Evolutionary conservation across 1,284 basidiomycete genomes (phyloP), one percentile per base, ranked within the genome.

Genomic region (Cronartium quercuum): DNA sequence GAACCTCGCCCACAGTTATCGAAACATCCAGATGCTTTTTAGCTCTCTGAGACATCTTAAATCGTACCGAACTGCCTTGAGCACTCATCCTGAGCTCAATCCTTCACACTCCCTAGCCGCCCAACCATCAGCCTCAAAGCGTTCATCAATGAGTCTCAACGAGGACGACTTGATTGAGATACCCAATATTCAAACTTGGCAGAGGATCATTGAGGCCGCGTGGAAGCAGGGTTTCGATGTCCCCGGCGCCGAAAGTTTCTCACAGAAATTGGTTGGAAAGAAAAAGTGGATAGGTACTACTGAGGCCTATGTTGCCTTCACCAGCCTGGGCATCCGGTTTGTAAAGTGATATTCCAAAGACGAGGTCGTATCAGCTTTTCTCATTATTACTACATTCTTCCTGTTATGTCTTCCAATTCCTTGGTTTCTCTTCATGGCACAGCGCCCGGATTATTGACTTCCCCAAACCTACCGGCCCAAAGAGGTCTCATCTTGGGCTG

Each of bases 251-350:
- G n/a, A 38, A 6, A 77, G 80, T 66, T 81, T 80, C 60, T 42
- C 65, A 12, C 51, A 69, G 18, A 76, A 76, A 29, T 74, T 81
- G 15, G 66, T 77, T 15, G 76, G 76, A 6, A 78, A 77, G 41
- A 76, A 68, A 13, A 47, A 76, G 6, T 81, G 80, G 80, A 80
- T 80, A 40, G 80, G 80, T 1, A 79, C 80, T 57, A 79, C 78
- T 44, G 80, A 81, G 75, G 76, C 78, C 29, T 81, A 78, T 67
- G 76, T 76, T 4, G 77, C 77, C 41, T 73, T 81, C n/a, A 76
- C 77, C 3, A 79, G 73, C 58, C 42, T 80, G 6, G 78, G 79
- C 0, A 60, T 81, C 10, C 63, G 78, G 79, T 79, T 34, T 29
- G 51, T 57, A 9, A 13, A 57, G 29, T 57, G 21, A n/a, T 29